A percentile compares a stretch with the other conserved stretches of the same genome.
Evolutionary conservation across 208 protist genomes (phyloP).

Genomic region (Spongospora subterranea): DNA sequence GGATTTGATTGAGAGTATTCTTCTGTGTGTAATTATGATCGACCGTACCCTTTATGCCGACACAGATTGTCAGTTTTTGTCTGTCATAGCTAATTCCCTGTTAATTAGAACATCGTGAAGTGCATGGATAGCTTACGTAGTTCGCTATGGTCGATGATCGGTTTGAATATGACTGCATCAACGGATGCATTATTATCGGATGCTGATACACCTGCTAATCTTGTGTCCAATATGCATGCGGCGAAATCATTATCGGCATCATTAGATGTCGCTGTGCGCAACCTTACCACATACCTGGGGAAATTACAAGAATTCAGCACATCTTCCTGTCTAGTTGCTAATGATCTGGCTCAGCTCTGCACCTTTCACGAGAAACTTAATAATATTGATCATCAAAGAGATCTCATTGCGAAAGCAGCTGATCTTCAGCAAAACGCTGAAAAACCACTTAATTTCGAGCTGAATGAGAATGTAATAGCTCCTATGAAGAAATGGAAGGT

Average conservation of each 20-base stretch:
- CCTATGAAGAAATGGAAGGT: neutral
- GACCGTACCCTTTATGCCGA: too few species aligned
- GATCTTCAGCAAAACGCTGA: neutral
- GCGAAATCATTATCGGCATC: neutral
- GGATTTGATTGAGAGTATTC: too few species aligned
- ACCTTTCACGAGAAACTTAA: neutral
- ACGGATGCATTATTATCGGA: neutral
- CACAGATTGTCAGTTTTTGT: too few species aligned
- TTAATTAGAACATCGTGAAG: neutral
- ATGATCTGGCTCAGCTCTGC: constrained; percentile 13
- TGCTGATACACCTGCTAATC: neutral
- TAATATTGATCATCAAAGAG: neutral
- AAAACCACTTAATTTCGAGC: neutral
- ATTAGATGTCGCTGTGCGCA: constrained; percentile 31
- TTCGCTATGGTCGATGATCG: constrained; percentile 17
- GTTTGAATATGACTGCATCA: neutral
- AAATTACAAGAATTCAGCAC: neutral
- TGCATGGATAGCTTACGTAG: neutral
- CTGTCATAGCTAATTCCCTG: too few species aligned
- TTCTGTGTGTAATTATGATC: too few species aligned
- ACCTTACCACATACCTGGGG: neutral
- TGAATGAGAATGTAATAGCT: neutral
- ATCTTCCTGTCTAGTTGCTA: neutral
- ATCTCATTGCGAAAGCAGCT: constrained; percentile 29
- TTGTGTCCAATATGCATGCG: neutral